A percentile compares a stretch with the other conserved stretches of the same genome.
These are phyloP conservation scores for Panicum virgatum DNA, from an alignment of 202 grass and related monocot genomes.

Conservation along the genomic window DNA sequence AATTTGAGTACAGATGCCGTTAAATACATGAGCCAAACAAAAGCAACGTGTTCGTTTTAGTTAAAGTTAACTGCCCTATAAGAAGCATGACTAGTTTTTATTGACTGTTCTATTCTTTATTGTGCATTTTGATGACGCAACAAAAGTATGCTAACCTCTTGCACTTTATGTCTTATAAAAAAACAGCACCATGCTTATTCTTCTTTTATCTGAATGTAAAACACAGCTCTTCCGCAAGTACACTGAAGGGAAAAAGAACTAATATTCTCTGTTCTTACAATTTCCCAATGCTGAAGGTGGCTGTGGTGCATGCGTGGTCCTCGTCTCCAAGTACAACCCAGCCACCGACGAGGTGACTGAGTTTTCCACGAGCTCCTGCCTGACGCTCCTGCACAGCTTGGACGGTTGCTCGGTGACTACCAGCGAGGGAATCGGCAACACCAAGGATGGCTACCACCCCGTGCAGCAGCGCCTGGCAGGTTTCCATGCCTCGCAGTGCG, in stretches of 20 bases:
- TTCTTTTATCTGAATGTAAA: not conserved
- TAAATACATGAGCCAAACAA: not conserved
- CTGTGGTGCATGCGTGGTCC: slow-evolving; percentile 84
- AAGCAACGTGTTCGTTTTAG: no score
- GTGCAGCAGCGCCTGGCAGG: slow-evolving; percentile 68
- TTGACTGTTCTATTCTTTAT: no score
- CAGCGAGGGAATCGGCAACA: slow-evolving; percentile 76
- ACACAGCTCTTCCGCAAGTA: not conserved
- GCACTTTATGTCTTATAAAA: not conserved
- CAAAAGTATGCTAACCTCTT: not conserved
- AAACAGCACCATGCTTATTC: not conserved
- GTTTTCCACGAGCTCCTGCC: slow-evolving; percentile 62
- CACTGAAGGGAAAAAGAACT: not conserved
- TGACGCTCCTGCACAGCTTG: slow-evolving; percentile 69
- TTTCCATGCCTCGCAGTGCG: slow-evolving; percentile 83
- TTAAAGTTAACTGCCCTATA: not conserved
- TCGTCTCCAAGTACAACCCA: slow-evolving; percentile 65
- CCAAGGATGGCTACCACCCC: slow-evolving; percentile 59
- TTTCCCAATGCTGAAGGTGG: slow-evolving; percentile 49
- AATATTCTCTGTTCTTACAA: not conserved
- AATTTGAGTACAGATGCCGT: not conserved
- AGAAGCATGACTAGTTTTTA: not conserved
- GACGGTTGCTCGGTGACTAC: slow-evolving; percentile 71
- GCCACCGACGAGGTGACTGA: slow-evolving; percentile 53
- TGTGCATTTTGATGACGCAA: not conserved